Evolutionary conservation across 805 yeast genomes (phyloP).

Genomic region (Teunomyces barrocoloradensis): DNA sequence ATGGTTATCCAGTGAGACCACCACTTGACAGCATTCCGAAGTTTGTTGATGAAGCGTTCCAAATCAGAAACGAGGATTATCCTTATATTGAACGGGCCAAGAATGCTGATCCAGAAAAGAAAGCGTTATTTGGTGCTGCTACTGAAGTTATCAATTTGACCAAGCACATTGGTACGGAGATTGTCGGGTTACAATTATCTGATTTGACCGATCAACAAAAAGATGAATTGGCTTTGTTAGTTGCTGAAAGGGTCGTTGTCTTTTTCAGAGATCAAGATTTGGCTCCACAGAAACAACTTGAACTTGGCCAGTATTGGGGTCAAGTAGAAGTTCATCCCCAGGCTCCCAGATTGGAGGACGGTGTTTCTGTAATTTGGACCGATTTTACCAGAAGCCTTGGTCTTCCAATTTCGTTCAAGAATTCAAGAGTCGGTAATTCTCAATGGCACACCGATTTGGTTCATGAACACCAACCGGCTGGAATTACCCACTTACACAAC

Average conservation of each 20-base stretch:
- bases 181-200: conserved; percentile 28
- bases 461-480: conserved; percentile 37
- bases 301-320: conserved; percentile 30
- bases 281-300: conserved; percentile 29
- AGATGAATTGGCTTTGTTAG: conserved; percentile 29
- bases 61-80: conserved; percentile 20
- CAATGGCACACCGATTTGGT: conserved; percentile 39
- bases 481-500: conserved; percentile 36
- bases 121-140: conserved; percentile 30
- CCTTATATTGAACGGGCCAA: conserved; percentile 26
- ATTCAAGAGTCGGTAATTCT: conserved; percentile 22
- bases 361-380: conserved; percentile 32
- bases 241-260: conserved; percentile 31
- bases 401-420: conserved; percentile 27
- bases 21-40: conserved; percentile 20
- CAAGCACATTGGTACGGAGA: conserved; percentile 30
- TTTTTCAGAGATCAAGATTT: conserved; percentile 31
- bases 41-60: conserved; percentile 24
- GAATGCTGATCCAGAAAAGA: conserved; percentile 30
- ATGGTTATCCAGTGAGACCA: conserved; percentile 27
- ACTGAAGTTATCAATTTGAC: conserved; percentile 28
- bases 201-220: conserved; percentile 27
- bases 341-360: conserved; percentile 16
- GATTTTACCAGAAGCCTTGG: conserved; percentile 28
- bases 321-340: conserved; percentile 26